Conservation (phyloP, 2,329 filamentous ascomycete species). For the Hypoxylon sp. region DNA sequence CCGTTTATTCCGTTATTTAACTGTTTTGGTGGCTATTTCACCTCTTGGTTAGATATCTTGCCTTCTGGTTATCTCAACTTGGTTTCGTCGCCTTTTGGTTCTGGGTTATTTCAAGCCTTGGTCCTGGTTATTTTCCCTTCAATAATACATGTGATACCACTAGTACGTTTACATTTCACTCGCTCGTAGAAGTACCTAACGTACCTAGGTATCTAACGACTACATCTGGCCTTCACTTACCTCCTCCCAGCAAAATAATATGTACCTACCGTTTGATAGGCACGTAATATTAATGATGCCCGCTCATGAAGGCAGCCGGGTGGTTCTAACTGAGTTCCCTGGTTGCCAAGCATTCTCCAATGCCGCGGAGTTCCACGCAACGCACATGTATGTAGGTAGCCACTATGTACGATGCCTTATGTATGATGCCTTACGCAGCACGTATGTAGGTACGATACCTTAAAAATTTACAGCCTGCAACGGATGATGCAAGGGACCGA, state of each 20-base stretch:
- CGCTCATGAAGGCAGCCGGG: neutral
- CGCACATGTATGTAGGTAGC: conserved; percentile 7
- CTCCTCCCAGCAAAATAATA: neutral
- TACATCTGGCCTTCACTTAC: neutral
- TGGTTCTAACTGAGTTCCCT: neutral
- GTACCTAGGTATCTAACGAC: no score
- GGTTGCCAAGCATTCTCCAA: neutral
- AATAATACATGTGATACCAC: no score
- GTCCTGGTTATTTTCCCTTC: no score
- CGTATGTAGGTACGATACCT: conserved; percentile 1
- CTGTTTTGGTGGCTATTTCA: no score
- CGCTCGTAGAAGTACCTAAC: no score
- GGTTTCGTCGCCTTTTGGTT: neutral
- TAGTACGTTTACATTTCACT: no score
- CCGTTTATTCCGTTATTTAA: no score
- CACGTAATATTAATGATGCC: neutral
- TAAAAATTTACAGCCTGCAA: conserved; percentile 17
- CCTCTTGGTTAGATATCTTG: no score
- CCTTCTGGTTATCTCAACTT: neutral
- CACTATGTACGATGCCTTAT: conserved; percentile 11
- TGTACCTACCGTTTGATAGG: no score
- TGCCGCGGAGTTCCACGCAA: conserved; percentile 2
- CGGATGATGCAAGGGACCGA: conserved; percentile 18
- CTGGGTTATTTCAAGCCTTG: no score
- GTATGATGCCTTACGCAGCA: conserved; percentile 7